These are phyloP conservation scores for Kodamaea derodonti DNA, from an alignment of 1,139 yeast genomes.

Conservation along the genomic window DNA sequence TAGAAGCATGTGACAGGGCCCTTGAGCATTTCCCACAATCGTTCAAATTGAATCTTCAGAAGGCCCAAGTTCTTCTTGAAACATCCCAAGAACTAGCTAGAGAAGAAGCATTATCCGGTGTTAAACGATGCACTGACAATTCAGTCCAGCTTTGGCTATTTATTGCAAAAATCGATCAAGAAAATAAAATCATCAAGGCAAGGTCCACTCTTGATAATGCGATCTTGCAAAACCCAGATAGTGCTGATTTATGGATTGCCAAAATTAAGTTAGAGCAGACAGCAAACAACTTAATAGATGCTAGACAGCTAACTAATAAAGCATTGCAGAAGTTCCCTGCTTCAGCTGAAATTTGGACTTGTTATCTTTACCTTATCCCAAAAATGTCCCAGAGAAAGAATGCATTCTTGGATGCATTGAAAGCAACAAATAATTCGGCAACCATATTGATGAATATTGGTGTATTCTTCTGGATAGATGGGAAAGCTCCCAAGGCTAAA, in stretches of 20 bases:
- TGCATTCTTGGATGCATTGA: conserved; percentile 69
- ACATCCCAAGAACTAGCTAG: conserved; percentile 37
- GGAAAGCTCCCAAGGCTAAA: conserved; percentile 60
- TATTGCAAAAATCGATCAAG: conserved; percentile 49
- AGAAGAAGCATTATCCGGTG: conserved; percentile 47
- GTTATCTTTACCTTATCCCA: conserved; percentile 48
- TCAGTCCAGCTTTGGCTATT: conserved; percentile 50
- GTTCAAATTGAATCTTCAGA: conserved; percentile 54
- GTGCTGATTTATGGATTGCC: conserved; percentile 46
- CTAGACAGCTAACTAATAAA: conserved; percentile 51
- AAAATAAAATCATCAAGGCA: conserved; percentile 51
- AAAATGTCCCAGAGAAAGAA: conserved; percentile 58
- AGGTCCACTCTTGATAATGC: conserved; percentile 75
- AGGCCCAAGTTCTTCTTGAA: conserved; percentile 48
- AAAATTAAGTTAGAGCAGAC: conserved; percentile 57
- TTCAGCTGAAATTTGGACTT: conserved; percentile 62
- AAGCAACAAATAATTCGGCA: conserved; percentile 58
- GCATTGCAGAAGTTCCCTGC: conserved; percentile 60
- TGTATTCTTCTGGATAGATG: conserved; percentile 62
- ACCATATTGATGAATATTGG: conserved; percentile 64
- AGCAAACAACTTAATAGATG: conserved; percentile 48
- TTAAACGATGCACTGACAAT: conserved; percentile 41
- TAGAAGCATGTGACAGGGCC: conserved; percentile 42
- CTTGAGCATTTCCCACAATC: conserved; percentile 42
- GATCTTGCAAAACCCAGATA: conserved; percentile 35